Evolutionary conservation across 139 green algal genomes (phyloP).

Genomic region (Chloropicon primus): DNA sequence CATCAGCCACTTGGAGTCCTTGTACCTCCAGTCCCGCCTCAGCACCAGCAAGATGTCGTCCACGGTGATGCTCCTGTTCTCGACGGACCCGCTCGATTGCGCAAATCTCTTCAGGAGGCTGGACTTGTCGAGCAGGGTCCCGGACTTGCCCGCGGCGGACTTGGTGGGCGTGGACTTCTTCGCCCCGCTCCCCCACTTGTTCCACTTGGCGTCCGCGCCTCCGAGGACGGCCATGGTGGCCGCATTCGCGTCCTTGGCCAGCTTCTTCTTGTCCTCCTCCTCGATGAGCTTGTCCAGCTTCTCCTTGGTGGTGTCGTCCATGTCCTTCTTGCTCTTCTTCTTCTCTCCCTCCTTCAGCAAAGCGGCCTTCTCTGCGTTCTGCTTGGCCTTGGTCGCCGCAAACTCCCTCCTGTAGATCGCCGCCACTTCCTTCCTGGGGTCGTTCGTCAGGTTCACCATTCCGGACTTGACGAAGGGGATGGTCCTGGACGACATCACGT

Average conservation of each 20-base stretch:
- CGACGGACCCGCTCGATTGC: neutral
- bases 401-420: neutral
- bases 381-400: neutral
- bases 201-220: neutral
- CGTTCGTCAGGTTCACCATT: neutral
- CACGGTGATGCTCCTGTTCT: neutral
- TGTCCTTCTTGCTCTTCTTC: neutral
- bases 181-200: too few species aligned
- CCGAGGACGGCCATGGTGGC: neutral
- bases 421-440: neutral
- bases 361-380: neutral
- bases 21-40: neutral
- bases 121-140: neutral
- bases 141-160: neutral
- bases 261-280: neutral
- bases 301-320: neutral
- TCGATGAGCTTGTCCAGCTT: neutral
- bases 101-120: neutral
- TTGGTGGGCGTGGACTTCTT: too few species aligned
- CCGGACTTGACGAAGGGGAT: neutral
- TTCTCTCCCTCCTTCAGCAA: neutral
- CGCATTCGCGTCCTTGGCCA: neutral
- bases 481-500: neutral
- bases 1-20: neutral
- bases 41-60: neutral